Evolutionary conservation across 352 stramenopile genomes (phyloP).

Genomic region (Peronospora belbahrii): DNA sequence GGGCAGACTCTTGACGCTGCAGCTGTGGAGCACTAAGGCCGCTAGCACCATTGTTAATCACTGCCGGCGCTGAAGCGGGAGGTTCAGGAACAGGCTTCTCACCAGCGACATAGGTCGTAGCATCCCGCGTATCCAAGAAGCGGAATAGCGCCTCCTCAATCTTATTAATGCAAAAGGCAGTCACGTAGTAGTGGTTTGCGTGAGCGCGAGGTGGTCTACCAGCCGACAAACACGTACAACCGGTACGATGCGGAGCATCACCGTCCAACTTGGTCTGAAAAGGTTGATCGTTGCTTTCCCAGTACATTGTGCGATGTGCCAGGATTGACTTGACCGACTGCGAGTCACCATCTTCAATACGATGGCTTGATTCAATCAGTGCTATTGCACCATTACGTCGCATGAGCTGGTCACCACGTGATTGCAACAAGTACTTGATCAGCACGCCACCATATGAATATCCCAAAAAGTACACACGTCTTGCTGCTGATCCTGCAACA

Average conservation of each 20-base stretch:
- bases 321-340: slow-evolving; percentile 84
- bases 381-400: slow-evolving; percentile 80
- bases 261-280: slow-evolving; percentile 76
- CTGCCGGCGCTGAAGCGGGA: slow-evolving; percentile 39
- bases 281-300: slow-evolving; percentile 72
- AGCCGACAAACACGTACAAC: slow-evolving; percentile 75
- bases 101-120: slow-evolving; percentile 66
- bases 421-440: slow-evolving; percentile 86
- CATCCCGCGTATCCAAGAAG: slow-evolving; percentile 72
- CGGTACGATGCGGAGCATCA: slow-evolving; percentile 73
- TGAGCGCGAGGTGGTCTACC: slow-evolving; percentile 56
- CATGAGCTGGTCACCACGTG: slow-evolving; percentile 79
- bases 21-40: slow-evolving; percentile 21
- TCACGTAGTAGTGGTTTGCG: slow-evolving; percentile 85
- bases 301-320: slow-evolving; percentile 85
- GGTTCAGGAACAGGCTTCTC: slow-evolving; percentile 63
- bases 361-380: slow-evolving; percentile 82
- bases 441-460: slow-evolving; percentile 85
- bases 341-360: slow-evolving; percentile 79
- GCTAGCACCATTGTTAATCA: slow-evolving; percentile 17
- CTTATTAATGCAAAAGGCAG: slow-evolving; percentile 84
- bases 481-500: slow-evolving; percentile 43
- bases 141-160: slow-evolving; percentile 81
- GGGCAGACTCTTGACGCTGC: slow-evolving; percentile 44
- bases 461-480: slow-evolving; percentile 78